Evolutionary conservation across 2,329 filamentous ascomycete genomes (phyloP), one percentile per base, ranked within the genome.

Genomic region (Aspergillus caelatus): DNA sequence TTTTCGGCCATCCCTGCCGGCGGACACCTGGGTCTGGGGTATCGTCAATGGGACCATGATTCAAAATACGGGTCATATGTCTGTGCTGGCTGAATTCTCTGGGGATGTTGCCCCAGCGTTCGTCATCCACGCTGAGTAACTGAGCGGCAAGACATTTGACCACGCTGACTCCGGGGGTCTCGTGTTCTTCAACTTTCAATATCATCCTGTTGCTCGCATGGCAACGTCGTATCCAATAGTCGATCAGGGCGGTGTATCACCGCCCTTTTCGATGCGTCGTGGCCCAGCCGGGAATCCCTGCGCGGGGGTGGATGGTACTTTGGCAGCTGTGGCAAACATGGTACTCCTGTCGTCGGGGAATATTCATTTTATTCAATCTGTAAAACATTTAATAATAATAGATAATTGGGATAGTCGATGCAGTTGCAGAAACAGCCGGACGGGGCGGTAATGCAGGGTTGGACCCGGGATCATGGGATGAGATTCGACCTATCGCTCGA

Each of bases 191-290:
- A 34, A 16, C 28, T 30, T 32, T 19, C 12, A 19, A 21, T 19
- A 3, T 21, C 30, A 14, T n/a, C 9, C 3, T 39, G 52, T 39
- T 55, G 32, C 30, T 64, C 46, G 57, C 62, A 66, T 67, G 62
- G 66, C 64, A 63, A 30, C 58, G 41, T 57, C 14, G 59, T 50
- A 50, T 34, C 66, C 65, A 68, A 68, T 67, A 45, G 59, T 60
- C 43, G 60, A 58, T 23, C 52, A 41, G 66, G 66, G 66, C 63
- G 67, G 68, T 70, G 66, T 65, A 70, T 70, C 67, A 69, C 66
- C 66, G 66, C 67, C 50, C 56, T 48, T 69, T 66, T 32, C 55
- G 58, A 55, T 48, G 30, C n/a, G 23, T 36, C 16, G 56, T 43
- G 46, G 60, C 41, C 53, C 56, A n/a, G 62, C 39, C 48, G 26